Conservation (phyloP, 306 rosid genomes). For the Trichosanthes truncata region DNA sequence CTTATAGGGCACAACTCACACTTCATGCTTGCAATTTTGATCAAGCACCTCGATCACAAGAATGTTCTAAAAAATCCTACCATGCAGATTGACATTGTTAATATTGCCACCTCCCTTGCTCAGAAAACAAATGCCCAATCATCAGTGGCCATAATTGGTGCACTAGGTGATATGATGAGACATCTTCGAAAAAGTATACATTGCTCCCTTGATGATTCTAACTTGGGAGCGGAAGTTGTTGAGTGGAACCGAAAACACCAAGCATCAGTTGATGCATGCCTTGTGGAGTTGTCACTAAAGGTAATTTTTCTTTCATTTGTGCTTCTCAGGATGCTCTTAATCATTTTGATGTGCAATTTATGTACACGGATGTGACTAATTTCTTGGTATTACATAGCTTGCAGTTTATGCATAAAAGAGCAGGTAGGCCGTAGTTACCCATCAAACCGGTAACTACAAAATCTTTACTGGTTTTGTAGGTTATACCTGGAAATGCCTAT, state of each 20-base stretch:
- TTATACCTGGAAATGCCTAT: neutral
- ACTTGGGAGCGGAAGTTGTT: slow-evolving; percentile 35
- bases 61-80: slow-evolving; percentile 57
- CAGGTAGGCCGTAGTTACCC: neutral
- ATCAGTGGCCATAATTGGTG: slow-evolving; percentile 64
- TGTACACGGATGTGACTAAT: neutral
- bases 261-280: slow-evolving; percentile 79
- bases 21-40: slow-evolving; percentile 59
- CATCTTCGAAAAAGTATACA: slow-evolving; percentile 78
- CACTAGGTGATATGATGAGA: slow-evolving; percentile 75
- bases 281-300: slow-evolving; percentile 66
- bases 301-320: slow-evolving; percentile 19
- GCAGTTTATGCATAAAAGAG: neutral
- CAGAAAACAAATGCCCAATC: slow-evolving; percentile 58
- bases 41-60: slow-evolving; percentile 92
- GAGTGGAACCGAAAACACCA: slow-evolving; percentile 56
- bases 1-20: slow-evolving; percentile 77
- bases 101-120: slow-evolving; percentile 65
- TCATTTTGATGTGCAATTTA: neutral
- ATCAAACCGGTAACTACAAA: neutral
- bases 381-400: neutral
- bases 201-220: slow-evolving; percentile 52
- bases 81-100: slow-evolving; percentile 79
- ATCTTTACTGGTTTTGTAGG: neutral
- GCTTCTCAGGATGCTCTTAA: neutral